Conservation (phyloP, 495 filamentous ascomycete genomes). For the Aspergillus nanangensis region DNA sequence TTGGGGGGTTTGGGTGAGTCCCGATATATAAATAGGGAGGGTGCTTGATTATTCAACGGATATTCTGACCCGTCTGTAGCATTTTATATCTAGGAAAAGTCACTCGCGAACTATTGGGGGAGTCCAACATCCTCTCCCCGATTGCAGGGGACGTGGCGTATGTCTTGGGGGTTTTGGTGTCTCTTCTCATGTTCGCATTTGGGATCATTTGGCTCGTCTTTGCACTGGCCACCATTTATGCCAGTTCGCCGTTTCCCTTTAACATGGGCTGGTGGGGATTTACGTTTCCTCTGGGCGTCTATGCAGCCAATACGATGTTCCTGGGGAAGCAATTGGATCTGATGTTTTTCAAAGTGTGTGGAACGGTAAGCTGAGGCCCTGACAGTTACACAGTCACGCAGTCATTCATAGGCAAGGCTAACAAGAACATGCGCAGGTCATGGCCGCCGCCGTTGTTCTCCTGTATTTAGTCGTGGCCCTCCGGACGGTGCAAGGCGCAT, state of each 20-base stretch:
- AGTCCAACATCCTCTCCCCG: conserved; percentile 18
- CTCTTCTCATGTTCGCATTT: conserved; percentile 46
- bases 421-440: conserved; percentile 18
- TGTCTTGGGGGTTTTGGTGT: conserved; percentile 34
- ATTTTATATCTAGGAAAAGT: conserved; percentile 42
- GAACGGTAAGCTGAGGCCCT: conserved; percentile 41
- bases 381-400: too few relatives aligned
- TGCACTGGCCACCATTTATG: conserved; percentile 35
- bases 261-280: conserved; percentile 65
- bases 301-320: conserved; percentile 42
- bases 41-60: too few relatives aligned
- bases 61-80: too few relatives aligned
- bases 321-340: conserved; percentile 41
- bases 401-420: too few relatives aligned
- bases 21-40: too few relatives aligned
- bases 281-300: conserved; percentile 54
- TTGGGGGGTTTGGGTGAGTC: conserved; percentile 37
- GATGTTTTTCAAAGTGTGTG: conserved; percentile 47
- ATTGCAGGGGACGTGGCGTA: conserved; percentile 36
- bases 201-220: conserved; percentile 47
- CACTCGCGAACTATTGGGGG: conserved; percentile 26
- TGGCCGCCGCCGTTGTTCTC: conserved; percentile 32
- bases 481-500: conserved; percentile 32
- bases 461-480: conserved; percentile 41
- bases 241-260: conserved; percentile 46